Base-by-base conservation (phyloP, 805 yeast species). In the Saccharomycopsis lassenensis region DNA sequence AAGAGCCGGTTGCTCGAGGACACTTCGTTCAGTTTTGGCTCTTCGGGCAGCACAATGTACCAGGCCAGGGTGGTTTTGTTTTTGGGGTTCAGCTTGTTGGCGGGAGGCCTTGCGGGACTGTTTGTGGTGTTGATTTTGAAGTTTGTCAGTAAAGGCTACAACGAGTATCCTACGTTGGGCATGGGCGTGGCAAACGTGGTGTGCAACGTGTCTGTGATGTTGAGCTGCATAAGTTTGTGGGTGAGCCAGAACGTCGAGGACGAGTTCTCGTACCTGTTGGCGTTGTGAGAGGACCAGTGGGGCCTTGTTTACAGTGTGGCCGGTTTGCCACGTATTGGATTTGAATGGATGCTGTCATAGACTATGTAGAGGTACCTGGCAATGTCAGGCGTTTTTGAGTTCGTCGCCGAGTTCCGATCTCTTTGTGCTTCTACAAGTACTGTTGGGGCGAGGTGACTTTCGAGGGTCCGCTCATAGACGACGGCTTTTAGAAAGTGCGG, bases 221-320 rank as follows among this genome's bases (percentile, higher is more conserved):
- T 84, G 48, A 85, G 96, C 62, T 87, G 96, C 57, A 74, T 84
- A 31, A 66, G 78, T 6, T 62, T 91, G 49, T 91, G 98, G 98
- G 63, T 89, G 36, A 85, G 95, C 16, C 97, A 89, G 55, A 91
- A 86, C 55, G 77, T 86, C 41, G 96, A 91, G 56, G 97, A 91
- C 52, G 97, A 89, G 57, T 89, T 87, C 59, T 81, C 93, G 45
- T 89, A 91, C 55, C 80, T 94, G 31, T 70, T 87, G 54, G 86
- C 94, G 21, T 62, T 84, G 48, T 83, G 61, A 54, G 11, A 6
- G n/a, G 10, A 7, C 37, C n/a, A n/a, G n/a, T n/a, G n/a, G n/a
- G n/a, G n/a, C n/a, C n/a, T n/a, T n/a, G n/a, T n/a, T n/a, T n/a
- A n/a, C n/a, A n/a, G n/a, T n/a, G n/a, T n/a, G n/a, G n/a, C n/a